phyloP scores from a whole-genome alignment of 208 protist species.

The Leishmania arabica region DNA sequence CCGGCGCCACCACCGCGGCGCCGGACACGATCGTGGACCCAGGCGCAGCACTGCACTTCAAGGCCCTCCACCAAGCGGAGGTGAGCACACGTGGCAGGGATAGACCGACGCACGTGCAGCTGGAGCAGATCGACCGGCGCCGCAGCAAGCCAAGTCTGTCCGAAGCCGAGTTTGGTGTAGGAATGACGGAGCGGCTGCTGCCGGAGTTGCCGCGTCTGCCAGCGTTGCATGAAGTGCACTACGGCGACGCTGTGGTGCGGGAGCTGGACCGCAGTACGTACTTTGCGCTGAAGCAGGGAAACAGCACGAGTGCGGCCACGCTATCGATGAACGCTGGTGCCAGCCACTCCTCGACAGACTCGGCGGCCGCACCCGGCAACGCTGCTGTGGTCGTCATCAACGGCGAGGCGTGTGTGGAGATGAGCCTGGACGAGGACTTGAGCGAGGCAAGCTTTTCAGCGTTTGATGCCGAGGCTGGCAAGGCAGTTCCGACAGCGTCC shows the following conservation, averaged over 20 bases:
- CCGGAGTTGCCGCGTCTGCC: slow-evolving; percentile 70
- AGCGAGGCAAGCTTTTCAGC: slow-evolving; percentile 13
- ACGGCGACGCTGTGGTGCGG: slow-evolving; percentile 73
- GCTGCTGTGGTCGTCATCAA: slow-evolving; percentile 15
- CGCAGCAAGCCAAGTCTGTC: slow-evolving; percentile 65
- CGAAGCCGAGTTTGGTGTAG: slow-evolving; percentile 73
- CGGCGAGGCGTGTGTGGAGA: slow-evolving; percentile 12
- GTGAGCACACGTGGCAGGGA: background rate
- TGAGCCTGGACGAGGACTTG: slow-evolving; percentile 26
- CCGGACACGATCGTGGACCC: slow-evolving; percentile 9
- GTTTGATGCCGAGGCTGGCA: slow-evolving; percentile 27
- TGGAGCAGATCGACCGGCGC: slow-evolving; percentile 67
- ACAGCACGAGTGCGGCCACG: background rate
- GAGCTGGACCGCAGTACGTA: slow-evolving; percentile 68
- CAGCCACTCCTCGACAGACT: background rate
- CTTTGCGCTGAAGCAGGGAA: slow-evolving; percentile 27
- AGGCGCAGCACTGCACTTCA: slow-evolving; percentile 15
- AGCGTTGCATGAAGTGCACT: slow-evolving; percentile 84
- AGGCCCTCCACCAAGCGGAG: slow-evolving; percentile 17
- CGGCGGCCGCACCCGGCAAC: background rate
- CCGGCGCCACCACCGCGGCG: background rate
- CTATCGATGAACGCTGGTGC: background rate
- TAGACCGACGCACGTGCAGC: slow-evolving; percentile 24
- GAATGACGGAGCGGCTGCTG: slow-evolving; percentile 82
- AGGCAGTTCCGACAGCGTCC: background rate